phyloP scores from a whole-genome alignment of 164 flowering plant genomes.

The Paratinospora sagittata region DNA sequence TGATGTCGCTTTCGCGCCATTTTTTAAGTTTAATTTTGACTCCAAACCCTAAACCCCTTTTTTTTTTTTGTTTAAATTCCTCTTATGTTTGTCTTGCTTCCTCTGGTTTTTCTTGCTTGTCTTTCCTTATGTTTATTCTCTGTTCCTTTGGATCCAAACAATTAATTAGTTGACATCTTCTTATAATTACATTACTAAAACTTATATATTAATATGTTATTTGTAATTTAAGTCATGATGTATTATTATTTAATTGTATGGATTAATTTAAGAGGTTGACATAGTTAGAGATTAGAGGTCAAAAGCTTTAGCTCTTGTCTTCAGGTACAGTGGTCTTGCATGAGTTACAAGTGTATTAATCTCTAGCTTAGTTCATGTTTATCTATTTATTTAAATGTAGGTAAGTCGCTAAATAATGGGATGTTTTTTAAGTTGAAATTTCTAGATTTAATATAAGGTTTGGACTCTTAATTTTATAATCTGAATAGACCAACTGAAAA shows the following conservation, averaged over 20 bases:
- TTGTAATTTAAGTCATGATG: no score
- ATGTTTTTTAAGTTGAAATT: no score
- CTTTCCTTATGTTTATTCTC: neutral
- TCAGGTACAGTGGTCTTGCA: neutral
- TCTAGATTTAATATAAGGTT: no score
- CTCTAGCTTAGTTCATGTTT: neutral
- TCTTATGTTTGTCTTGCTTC: conserved; percentile 16
- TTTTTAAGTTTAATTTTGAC: conserved; percentile 9
- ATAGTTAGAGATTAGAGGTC: conserved; percentile 4
- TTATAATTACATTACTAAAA: conserved; percentile 1
- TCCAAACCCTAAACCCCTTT: neutral
- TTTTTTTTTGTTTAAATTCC: no score
- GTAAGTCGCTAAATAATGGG: no score
- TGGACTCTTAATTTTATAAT: no score
- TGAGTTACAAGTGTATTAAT: conserved; percentile 6
- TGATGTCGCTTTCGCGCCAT: conserved; percentile 25
- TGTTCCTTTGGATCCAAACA: neutral
- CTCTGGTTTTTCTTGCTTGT: conserved; percentile 20
- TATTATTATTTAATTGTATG: neutral
- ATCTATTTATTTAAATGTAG: neutral
- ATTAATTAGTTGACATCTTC: conserved; percentile 9
- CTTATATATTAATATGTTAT: no score
- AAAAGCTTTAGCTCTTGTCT: conserved; percentile 10
- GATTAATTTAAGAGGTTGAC: conserved; percentile 12
- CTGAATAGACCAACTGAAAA: no score